phyloP scores from a whole-genome alignment of 106 monocot genomes.

The Acanthochlamys bracteata region DNA sequence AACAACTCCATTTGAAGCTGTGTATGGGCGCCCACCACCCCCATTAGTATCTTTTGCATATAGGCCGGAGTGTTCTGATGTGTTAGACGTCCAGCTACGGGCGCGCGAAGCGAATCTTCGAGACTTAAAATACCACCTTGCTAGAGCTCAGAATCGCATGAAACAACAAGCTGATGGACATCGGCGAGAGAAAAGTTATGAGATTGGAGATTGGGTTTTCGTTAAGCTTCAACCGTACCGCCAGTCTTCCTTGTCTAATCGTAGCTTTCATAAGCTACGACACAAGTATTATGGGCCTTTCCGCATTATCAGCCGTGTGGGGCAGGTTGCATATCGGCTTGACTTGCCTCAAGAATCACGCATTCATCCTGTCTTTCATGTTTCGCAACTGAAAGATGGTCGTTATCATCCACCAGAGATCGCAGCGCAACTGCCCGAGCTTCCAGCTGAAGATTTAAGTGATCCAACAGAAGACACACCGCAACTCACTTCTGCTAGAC shows the following conservation, averaged over 20 bases:
- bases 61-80: not conserved
- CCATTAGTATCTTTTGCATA: not conserved
- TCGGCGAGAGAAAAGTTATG: not conserved
- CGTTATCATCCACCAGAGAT: too few species aligned
- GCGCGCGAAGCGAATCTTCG: not conserved
- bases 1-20: slow-evolving; percentile 1
- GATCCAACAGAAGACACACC: too few species aligned
- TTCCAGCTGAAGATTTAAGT: too few species aligned
- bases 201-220: not conserved
- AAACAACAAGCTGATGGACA: not conserved
- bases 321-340: not conserved
- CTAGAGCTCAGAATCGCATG: not conserved
- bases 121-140: not conserved
- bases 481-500: too few species aligned
- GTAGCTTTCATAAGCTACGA: not conserved
- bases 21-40: slow-evolving; percentile 3
- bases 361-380: not conserved
- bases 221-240: not conserved
- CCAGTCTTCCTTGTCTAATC: not conserved
- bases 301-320: not conserved
- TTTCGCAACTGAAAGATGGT: slow-evolving; percentile 1
- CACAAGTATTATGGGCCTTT: not conserved
- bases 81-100: not conserved
- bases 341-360: not conserved
- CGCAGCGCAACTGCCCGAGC: too few species aligned